Conservation (phyloP, 177 flowering plant species). For the Vitis hybrid region DNA sequence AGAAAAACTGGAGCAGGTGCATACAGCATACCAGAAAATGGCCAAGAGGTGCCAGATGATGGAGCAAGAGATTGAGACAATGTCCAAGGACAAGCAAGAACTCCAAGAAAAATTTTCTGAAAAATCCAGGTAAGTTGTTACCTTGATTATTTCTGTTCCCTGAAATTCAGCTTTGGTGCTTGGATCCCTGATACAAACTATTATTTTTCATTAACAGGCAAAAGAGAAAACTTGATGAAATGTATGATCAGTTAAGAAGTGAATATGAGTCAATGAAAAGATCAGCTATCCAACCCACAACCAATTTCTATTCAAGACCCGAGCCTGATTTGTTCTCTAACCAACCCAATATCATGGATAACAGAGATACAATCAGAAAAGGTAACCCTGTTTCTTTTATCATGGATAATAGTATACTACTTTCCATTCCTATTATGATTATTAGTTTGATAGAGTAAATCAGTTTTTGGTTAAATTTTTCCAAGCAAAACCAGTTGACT, state of each 20-base stretch:
- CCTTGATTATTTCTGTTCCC: neutral
- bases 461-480: conserved; percentile 14
- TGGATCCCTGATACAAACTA: neutral
- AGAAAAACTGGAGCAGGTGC: conserved; percentile 88
- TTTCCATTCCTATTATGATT: conserved; percentile 1
- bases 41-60: conserved; percentile 87
- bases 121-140: conserved; percentile 65
- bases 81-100: conserved; percentile 90
- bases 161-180: neutral
- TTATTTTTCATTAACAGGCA: conserved; percentile 44
- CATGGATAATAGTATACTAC: neutral
- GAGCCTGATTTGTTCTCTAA: conserved; percentile 75
- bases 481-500: conserved; percentile 64
- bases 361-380: conserved; percentile 67
- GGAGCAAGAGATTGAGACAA: conserved; percentile 85
- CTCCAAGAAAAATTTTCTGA: conserved; percentile 94
- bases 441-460: conserved; percentile 7
- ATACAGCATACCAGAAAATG: conserved; percentile 93
- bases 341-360: conserved; percentile 63
- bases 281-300: conserved; percentile 84
- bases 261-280: conserved; percentile 83
- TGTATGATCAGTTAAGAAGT: conserved; percentile 92
- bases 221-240: conserved; percentile 97
- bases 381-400: conserved; percentile 44
- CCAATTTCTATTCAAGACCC: conserved; percentile 58